Base-by-base conservation (phyloP, 2,329 filamentous ascomycete species). In the Fusarium transvaalense region DNA sequence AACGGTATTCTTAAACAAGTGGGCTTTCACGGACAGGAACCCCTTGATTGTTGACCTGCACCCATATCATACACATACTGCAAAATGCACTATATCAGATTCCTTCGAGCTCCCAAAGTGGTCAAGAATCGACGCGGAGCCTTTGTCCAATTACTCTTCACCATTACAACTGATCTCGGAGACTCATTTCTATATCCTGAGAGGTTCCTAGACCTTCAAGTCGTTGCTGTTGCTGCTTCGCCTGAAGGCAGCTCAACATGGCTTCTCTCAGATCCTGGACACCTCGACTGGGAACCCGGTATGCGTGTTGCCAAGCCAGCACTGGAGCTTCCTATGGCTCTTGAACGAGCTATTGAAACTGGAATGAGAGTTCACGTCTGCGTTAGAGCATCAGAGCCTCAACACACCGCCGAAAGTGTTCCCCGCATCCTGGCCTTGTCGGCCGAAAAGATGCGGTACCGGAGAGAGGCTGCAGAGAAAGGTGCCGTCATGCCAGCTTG, bases 121-220 rank as follows among this genome's bases (percentile, higher is more conserved):
- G 73, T 75, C 1, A 71, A 52, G 56, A 37, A 69, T 14, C 53
- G 71, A 61, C 61, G 68, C 45, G 67, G 67, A 61, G 67, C 77
- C 69, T 19, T 68, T 15, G 71, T 85, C 10, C 79, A 81, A 48
- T 71, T 88, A 5, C 78, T 86, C 2, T 77, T 89, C 63, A 83
- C 85, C 61, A 82, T 89, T 68, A 87, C 85, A 13, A 88, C 86
- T 14, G 86, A 89, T 61, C 79, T 88, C 2, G 85, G 86, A 32
- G 86, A 89, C 70, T 79, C 84, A 1, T 86, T 86, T 50, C 80
- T 88, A 13, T 77, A 69, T n/a, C 82, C 84, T 1, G 76, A 79
- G 15, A 73, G 75, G 19, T 80, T 84, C 6, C 61, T 88, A n/a
- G 77, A 79, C 15, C 76, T 88, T 5, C 74, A 77, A 17, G 78